Evolutionary conservation across 1,139 yeast genomes (phyloP).

Genomic region (Kodamaea sp.): DNA sequence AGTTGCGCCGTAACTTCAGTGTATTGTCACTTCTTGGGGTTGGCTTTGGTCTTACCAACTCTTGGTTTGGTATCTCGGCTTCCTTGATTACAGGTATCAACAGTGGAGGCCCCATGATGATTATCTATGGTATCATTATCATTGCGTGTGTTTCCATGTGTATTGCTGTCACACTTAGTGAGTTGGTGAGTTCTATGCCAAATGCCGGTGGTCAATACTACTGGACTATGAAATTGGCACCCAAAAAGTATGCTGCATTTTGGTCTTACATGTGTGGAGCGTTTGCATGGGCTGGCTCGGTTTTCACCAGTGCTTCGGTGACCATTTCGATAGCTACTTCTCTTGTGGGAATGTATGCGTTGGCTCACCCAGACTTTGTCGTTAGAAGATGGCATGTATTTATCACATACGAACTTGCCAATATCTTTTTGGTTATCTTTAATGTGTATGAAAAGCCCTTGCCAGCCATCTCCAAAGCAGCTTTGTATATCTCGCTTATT

Average conservation of each 20-base stretch:
- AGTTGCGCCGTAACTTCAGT: conserved; percentile 51
- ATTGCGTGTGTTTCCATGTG: conserved; percentile 35
- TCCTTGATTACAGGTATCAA: conserved; percentile 49
- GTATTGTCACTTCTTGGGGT: conserved; percentile 54
- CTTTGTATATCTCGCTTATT: conserved; percentile 37
- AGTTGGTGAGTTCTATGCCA: conserved; percentile 55
- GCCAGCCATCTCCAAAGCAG: conserved; percentile 37
- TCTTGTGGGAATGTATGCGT: conserved; percentile 51
- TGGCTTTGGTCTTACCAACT: conserved; percentile 54
- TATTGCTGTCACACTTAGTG: conserved; percentile 46
- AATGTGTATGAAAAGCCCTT: conserved; percentile 41
- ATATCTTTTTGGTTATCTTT: conserved; percentile 33
- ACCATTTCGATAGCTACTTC: conserved; percentile 51
- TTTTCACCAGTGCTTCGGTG: conserved; percentile 58
- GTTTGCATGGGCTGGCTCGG: conserved; percentile 58
- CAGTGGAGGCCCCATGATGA: conserved; percentile 52
- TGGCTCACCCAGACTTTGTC: conserved; percentile 45
- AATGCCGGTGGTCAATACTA: conserved; percentile 63
- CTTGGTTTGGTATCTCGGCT: conserved; percentile 56
- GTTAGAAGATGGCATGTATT: conserved; percentile 54
- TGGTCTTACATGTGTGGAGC: conserved; percentile 57
- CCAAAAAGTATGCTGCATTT: conserved; percentile 47
- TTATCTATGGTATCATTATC: conserved; percentile 46
- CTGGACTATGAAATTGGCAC: conserved; percentile 60
- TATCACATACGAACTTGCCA: conserved; percentile 41